phyloP scores from a whole-genome alignment of 306 rosid genomes.

The Gillenia trifoliata region DNA sequence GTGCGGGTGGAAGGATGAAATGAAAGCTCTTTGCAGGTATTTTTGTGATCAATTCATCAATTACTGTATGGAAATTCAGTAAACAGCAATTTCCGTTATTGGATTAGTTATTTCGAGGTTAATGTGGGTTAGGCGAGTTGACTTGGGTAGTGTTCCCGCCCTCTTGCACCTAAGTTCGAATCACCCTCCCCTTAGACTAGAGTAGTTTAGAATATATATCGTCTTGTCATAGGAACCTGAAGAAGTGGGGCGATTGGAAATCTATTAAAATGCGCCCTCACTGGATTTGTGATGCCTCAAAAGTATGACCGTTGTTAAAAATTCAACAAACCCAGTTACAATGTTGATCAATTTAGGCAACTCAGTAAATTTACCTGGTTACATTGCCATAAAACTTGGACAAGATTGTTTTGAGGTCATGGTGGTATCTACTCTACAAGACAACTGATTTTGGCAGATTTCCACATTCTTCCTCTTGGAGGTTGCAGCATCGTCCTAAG shows the following conservation, averaged over 20 bases:
- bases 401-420: neutral
- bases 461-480: neutral
- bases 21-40: constrained; percentile 90
- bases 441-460: neutral
- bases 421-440: neutral
- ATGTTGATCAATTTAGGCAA: neutral
- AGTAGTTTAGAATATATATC: too few relatives aligned
- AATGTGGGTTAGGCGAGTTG: neutral
- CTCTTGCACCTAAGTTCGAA: too few relatives aligned
- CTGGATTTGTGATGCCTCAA: neutral
- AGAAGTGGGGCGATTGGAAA: neutral
- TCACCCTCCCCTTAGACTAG: too few relatives aligned
- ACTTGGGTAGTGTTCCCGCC: too few relatives aligned
- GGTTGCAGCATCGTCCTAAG: neutral
- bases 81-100: neutral
- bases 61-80: neutral
- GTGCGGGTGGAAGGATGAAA: constrained; percentile 97
- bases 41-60: neutral
- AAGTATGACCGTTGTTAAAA: neutral
- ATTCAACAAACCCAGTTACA: neutral
- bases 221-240: neutral
- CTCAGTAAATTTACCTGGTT: neutral
- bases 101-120: neutral
- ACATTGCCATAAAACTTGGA: neutral
- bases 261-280: neutral